phyloP scores from a whole-genome alignment of 352 stramenopile genomes.

The Globisporangium cylindrosporum region DNA sequence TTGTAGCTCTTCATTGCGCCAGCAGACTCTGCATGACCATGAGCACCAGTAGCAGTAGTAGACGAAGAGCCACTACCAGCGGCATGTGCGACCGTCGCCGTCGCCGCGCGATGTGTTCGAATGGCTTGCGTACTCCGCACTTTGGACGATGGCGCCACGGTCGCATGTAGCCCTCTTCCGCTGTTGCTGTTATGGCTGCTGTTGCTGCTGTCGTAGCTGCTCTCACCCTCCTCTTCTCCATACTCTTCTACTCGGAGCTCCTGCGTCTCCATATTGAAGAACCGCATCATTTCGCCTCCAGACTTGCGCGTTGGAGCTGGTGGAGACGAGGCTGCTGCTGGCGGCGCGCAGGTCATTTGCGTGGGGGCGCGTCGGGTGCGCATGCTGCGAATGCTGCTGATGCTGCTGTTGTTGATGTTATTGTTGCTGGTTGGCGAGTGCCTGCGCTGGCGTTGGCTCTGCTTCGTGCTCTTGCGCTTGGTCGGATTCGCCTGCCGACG shows the following conservation, averaged over 20 bases:
- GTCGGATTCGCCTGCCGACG: neutral
- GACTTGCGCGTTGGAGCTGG: no score
- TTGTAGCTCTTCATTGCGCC: slow-evolving; percentile 4
- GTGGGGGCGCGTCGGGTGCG: neutral
- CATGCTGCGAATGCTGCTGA: neutral
- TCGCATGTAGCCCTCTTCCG: neutral
- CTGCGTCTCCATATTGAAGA: neutral
- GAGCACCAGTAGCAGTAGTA: neutral
- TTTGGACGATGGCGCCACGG: neutral
- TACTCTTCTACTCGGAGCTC: neutral
- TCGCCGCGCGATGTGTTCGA: neutral
- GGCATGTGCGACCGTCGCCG: neutral
- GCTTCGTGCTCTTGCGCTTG: neutral
- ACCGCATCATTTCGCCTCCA: neutral
- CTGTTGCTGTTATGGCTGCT: neutral
- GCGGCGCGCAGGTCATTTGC: neutral
- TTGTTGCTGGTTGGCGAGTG: no score
- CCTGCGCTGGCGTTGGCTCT: no score
- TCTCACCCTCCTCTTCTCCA: neutral
- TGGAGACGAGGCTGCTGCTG: neutral
- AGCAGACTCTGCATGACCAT: neutral
- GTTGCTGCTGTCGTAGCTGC: neutral
- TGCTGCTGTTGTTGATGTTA: no score
- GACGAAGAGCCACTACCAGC: neutral
- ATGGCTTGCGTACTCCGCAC: neutral